These are phyloP conservation scores for Alternaria solani DNA, from an alignment of 2,329 filamentous ascomycete genomes.

Conservation along the genomic window DNA sequence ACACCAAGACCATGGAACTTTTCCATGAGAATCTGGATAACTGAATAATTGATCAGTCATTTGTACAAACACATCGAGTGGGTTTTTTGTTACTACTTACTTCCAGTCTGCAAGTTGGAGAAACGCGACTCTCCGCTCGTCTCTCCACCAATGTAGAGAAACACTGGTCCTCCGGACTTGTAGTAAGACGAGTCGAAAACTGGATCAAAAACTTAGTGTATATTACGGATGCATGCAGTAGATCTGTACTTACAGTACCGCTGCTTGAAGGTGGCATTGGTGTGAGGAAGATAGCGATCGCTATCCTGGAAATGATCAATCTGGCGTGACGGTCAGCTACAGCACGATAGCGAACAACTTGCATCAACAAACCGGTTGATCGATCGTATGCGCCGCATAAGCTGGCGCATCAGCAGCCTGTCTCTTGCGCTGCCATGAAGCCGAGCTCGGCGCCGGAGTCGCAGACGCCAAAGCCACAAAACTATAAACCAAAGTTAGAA, in stretches of 20 bases:
- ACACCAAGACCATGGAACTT: conserved; percentile 63
- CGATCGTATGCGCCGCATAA: conserved; percentile 36
- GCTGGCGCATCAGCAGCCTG: conserved; percentile 15
- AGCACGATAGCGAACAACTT: background rate
- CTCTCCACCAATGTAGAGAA: conserved; percentile 60
- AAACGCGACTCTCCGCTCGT: conserved; percentile 50
- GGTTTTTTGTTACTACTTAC: conserved; percentile 24
- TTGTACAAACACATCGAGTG: background rate
- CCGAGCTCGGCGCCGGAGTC: conserved; percentile 2
- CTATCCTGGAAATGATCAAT: conserved; percentile 59
- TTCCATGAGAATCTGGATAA: conserved; percentile 64
- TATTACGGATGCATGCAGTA: too few relatives aligned
- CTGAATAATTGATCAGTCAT: conserved; percentile 25
- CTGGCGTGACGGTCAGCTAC: conserved; percentile 21
- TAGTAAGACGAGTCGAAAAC: conserved; percentile 63
- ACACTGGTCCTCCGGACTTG: conserved; percentile 62
- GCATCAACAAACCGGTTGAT: conserved; percentile 30
- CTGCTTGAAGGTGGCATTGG: conserved; percentile 62
- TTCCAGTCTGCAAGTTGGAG: conserved; percentile 54
- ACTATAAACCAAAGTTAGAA: conserved; percentile 10
- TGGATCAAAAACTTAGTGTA: background rate
- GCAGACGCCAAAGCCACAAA: conserved; percentile 14
- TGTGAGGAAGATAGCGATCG: conserved; percentile 52
- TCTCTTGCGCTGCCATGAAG: conserved; percentile 22
- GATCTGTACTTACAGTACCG: conserved; percentile 53